Conservation (phyloP, 805 yeast species). For the Millerago galiae region DNA sequence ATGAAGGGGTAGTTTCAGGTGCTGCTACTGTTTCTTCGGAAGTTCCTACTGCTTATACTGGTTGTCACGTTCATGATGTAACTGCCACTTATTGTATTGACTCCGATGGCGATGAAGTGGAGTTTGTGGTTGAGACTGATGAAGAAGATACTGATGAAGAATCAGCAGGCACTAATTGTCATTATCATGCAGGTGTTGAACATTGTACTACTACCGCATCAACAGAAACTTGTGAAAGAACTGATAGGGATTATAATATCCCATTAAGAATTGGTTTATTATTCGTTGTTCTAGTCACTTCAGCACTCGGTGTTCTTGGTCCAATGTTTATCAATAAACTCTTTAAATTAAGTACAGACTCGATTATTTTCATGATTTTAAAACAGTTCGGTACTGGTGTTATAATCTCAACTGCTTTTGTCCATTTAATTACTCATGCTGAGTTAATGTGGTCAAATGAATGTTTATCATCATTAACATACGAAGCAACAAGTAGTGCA, state of each 20-base stretch:
- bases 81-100: constrained; percentile 14
- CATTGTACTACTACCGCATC: constrained; percentile 16
- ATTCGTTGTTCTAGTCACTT: constrained; percentile 13
- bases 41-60: constrained; percentile 10
- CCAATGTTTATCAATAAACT: constrained; percentile 10
- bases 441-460: constrained; percentile 14
- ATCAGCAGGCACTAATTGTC: constrained; percentile 11
- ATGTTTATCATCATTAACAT: constrained; percentile 13
- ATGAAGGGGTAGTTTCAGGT: constrained; percentile 14
- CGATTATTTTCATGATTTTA: constrained; percentile 9
- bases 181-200: constrained; percentile 21
- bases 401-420: constrained; percentile 17
- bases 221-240: constrained; percentile 12
- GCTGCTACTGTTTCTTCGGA: constrained; percentile 6
- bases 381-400: constrained; percentile 20
- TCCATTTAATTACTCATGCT: constrained; percentile 17
- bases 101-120: constrained; percentile 12
- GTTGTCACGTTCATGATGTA: constrained; percentile 15
- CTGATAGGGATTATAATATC: constrained; percentile 13
- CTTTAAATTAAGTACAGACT: constrained; percentile 6
- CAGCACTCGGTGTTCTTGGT: constrained; percentile 12
- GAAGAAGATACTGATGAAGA: too few relatives aligned
- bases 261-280: constrained; percentile 15
- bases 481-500: constrained; percentile 15
- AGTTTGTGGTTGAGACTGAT: neutral